Evolutionary conservation across 768 basidiomycete species (phyloP), one percentile per base, ranked within the genome.

Genomic region (Mycena vulgaris): DNA sequence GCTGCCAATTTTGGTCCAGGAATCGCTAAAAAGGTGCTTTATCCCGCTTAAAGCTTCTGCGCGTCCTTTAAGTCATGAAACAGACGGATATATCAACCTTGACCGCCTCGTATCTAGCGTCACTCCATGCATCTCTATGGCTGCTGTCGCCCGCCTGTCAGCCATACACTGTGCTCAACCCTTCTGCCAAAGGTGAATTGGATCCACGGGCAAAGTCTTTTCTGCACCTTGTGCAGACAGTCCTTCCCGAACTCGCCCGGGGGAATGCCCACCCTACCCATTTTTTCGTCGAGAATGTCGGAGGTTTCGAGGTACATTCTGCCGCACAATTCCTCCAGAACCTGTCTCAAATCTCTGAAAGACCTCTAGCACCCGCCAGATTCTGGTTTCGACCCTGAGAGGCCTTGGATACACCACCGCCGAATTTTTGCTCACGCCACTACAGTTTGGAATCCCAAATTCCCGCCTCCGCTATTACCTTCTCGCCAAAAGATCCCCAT

Each of bases 401-500:
- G 80, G 78, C 1, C 83, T 92, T 5, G 88, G 88, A 25, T 95
- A 95, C 76, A 75, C 76, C 9, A 86, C 83, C 0, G 74, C 83
- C 27, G 93, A 95, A 78, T 83, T 93, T 27, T 81, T 93, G 13
- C 79, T 95, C 56, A 94, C 90, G 28, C 94, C 94, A 0, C 79
- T 93, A 7, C 93, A 95, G 77, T 93, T 92, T 69, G 89, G 91
- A 21, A 89, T 94, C 19, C 94, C 94, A 10, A 95, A 95, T 75
- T 95, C 94, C 23, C 89, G 94, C 25, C 80, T 93, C 68, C 87
- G 94, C 28, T 95, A 95, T 76, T 95, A 95, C 73, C 83, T 94
- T 23, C 87, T 95, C 0, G 94, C 93, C 13, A 92, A 89, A 72
- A 79, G 79, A 37, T 68, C 71, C 19, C 84, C 88, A 8, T 74